Base-by-base conservation (phyloP, 257 asterid genomes). In the Salvia hispanica region DNA sequence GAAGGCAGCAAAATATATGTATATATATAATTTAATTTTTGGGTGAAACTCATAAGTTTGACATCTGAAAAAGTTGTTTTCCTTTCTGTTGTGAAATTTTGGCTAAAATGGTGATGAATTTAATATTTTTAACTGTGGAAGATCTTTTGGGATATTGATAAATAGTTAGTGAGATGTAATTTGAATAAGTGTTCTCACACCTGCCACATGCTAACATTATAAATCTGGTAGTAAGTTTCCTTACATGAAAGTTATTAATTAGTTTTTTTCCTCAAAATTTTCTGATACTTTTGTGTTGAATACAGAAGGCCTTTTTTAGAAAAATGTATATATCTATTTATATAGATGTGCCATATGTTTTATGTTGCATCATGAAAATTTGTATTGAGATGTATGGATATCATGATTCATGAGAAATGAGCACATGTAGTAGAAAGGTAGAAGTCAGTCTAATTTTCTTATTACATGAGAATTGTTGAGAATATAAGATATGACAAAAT, bases 21-120 rank as follows among this genome's bases (percentile, higher is more conserved):
- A 40, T 55, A 4, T 3, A n/a, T 16, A 15, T 16, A 59, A 36
- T 8, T 42, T 36, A 12, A n/a, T 25, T 3, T n/a, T 16, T 37
- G 56, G 55, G 45, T 69, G 71, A 42, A 33, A 47, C 56, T 52
- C 62, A 62, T 42, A 55, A 62, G 50, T 74, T 68, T 62, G 67
- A 62, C 62, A 68, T 53, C 64, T 31, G 57, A 37, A 36, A 64
- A 34, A 52, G 72, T 67, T 60, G 74, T 40, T 58, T 64, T 28
- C 28, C 60, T 72, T 66, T 73, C 67, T 60, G 33, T 61, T 61
- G 58, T 18, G 45, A 48, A 45, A 34, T 5, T 50, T 9, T 37
- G 56, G 67, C 65, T 37, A 70, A 70, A 70, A 28, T 76, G 69
- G 73, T 64, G 71, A 48, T 58, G 43, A 58, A 58, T 58, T 62